phyloP scores from a whole-genome alignment of 805 yeast genomes.

The baker's yeast (Saccharomyces cerevisiae) region DNA sequence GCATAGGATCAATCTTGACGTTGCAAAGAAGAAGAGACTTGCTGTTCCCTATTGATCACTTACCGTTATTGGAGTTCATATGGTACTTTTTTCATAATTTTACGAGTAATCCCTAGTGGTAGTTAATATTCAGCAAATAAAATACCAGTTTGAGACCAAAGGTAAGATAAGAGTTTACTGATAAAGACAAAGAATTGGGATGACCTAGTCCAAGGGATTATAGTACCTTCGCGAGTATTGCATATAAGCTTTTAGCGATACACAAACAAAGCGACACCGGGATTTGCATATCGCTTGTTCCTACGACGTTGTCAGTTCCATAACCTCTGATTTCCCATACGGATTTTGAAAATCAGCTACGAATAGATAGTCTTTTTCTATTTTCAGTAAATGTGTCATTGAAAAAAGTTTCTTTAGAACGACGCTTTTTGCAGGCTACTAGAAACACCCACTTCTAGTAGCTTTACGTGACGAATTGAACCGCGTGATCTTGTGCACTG shows the following conservation, averaged over 20 bases:
- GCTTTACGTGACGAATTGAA: neutral
- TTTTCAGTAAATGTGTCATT: too few relatives aligned
- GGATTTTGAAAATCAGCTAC: too few relatives aligned
- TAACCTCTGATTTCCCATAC: too few relatives aligned
- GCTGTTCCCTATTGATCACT: neutral
- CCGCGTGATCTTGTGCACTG: neutral
- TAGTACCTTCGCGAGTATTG: too few relatives aligned
- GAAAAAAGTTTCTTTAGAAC: too few relatives aligned
- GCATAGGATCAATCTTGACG: neutral
- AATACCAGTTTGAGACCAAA: neutral
- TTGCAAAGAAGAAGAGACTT: neutral
- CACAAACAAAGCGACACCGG: too few relatives aligned
- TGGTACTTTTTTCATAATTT: neutral
- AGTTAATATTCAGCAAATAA: neutral
- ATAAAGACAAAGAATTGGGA: neutral
- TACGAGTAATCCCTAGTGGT: neutral
- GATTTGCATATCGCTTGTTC: too few relatives aligned
- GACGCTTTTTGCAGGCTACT: neutral
- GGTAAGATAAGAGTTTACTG: neutral
- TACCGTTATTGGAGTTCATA: too few relatives aligned
- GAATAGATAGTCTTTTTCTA: too few relatives aligned
- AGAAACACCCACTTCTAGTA: neutral
- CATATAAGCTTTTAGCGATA: too few relatives aligned
- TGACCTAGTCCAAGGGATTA: too few relatives aligned
- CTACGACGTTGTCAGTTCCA: too few relatives aligned